Percentiles rank a stretch among this genome's conserved stretches.
Conservation (phyloP, 208 protist species). For the Acanthamoeba castellanii region DNA sequence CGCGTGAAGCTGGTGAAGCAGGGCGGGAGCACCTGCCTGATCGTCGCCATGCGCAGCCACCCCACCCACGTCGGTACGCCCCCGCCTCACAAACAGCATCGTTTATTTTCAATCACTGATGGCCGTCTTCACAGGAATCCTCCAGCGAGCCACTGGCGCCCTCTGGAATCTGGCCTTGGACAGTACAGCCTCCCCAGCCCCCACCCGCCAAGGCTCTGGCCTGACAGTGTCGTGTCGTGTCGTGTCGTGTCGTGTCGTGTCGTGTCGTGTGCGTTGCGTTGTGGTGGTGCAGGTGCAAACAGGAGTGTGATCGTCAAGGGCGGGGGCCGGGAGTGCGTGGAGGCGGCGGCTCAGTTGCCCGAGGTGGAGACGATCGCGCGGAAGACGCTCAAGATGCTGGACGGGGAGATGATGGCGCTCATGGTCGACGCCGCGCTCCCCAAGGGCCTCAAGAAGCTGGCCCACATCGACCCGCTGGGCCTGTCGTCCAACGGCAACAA, state of each 20-base stretch:
- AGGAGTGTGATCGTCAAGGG: background rate
- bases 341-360: background rate
- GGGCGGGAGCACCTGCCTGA: background rate
- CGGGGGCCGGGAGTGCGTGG: background rate
- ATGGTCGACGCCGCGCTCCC: background rate
- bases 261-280: too few relatives aligned
- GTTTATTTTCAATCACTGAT: background rate
- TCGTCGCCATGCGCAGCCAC: background rate
- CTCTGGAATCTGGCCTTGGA: background rate
- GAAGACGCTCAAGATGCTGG: slow-evolving; percentile 11
- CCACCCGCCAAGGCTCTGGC: too few relatives aligned
- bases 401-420: slow-evolving; percentile 1
- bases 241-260: too few relatives aligned
- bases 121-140: background rate
- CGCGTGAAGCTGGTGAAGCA: background rate
- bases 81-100: background rate
- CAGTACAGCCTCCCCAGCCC: too few relatives aligned
- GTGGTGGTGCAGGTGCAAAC: background rate
- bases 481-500: background rate
- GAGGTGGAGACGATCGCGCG: background rate
- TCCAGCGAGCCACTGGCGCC: background rate
- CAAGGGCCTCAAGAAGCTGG: slow-evolving; percentile 19
- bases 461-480: background rate
- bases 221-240: too few relatives aligned
- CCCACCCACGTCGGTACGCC: background rate